These are phyloP conservation scores for Artemisia argyi DNA, from an alignment of 129 eudicot species.

Conservation along the genomic window DNA sequence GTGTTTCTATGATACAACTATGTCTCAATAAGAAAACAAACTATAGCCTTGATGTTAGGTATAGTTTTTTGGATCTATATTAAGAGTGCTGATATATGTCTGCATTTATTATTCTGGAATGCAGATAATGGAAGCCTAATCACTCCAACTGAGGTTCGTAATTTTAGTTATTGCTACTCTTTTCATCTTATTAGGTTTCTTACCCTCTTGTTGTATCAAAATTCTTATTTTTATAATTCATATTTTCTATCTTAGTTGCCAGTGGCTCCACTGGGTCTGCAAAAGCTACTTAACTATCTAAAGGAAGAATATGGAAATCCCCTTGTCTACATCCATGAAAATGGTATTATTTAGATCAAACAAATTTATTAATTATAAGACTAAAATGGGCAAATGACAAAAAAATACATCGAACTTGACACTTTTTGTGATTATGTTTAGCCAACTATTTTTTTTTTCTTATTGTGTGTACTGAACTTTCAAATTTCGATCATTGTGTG, in stretches of 20 bases:
- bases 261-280: conserved; percentile 43
- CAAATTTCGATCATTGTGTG: too few species aligned
- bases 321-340: conserved; percentile 80
- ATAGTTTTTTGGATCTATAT: too few species aligned
- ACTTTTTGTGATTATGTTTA: too few species aligned
- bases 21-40: neutral
- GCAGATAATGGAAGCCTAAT: conserved; percentile 17
- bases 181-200: too few species aligned
- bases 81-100: neutral
- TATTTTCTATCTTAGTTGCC: conserved; percentile 25
- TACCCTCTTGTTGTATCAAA: too few species aligned
- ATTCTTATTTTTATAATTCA: too few species aligned
- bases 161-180: too few species aligned
- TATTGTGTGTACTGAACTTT: too few species aligned
- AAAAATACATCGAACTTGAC: too few species aligned
- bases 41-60: neutral
- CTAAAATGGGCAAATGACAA: too few species aligned
- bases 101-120: conserved; percentile 4
- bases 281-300: conserved; percentile 50
- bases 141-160: neutral
- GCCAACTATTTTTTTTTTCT: too few species aligned
- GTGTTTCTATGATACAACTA: neutral
- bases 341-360: conserved; percentile 39
- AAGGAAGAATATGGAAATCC: conserved; percentile 71
- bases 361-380: too few species aligned